Evolutionary conservation across 2,329 filamentous ascomycete species (phyloP), one percentile per base, ranked within the genome.

Genomic region (Clathrospora elynae): DNA sequence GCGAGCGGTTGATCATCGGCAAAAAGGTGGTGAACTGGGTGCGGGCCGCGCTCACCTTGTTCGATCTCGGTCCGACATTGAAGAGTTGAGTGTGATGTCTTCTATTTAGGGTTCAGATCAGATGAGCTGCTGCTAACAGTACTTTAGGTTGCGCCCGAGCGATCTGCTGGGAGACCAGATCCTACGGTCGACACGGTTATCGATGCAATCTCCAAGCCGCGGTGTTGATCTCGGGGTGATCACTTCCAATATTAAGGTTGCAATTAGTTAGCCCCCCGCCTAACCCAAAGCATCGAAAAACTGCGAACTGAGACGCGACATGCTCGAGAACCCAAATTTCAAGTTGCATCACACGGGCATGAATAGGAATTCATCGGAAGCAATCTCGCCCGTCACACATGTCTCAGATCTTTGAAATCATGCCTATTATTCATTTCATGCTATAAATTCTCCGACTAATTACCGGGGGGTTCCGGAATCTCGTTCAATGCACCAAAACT

Each of bases 371-470:
- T n/a, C n/a, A n/a, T 38, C 34, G 28, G 34, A 24, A 22, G 23
- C 25, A n/a, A n/a, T n/a, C n/a, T n/a, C 34, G 36, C 36, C 31
- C 19, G 12, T 35, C 30, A 23, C 13, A 17, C 29, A 28, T 40
- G 13, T 40, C 37, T 33, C 16, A 22, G 20, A 40, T 6, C 20
- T 40, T 31, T 25, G 31, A 35, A 41, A 36, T 49, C 45, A 43
- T 49, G n/a, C n/a, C n/a, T 39, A 32, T 23, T 26, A 12, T 39
- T 47, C 49, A 45, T 37, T 49, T 47, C 45, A 50, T 53, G 52
- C 49, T 48, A 49, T 55, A 38, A 34, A 36, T 48, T 29, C 43
- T 52, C 37, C 43, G 29, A 53, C 48, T 53, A 44, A 16, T 32
- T 26, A 22, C 30, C 16, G 25, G 32, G 22, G 29, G 41, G 46